phyloP scores from a whole-genome alignment of 306 rosid genomes.

The Potentilla sterilis region DNA sequence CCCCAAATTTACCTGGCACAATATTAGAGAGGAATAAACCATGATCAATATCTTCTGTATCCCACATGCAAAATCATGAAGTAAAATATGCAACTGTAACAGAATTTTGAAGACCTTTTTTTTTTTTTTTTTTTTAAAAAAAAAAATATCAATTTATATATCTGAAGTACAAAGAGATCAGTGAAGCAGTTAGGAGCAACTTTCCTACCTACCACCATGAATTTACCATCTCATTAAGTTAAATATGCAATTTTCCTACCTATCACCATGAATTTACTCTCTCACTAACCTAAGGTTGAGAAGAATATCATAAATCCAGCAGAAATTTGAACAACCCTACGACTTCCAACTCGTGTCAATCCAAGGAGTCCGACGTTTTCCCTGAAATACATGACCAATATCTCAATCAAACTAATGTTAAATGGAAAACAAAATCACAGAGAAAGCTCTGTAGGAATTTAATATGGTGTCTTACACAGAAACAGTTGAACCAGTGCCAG shows the following conservation, averaged over 20 bases:
- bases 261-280: slow-evolving; percentile 6
- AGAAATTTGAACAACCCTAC: slow-evolving; percentile 91
- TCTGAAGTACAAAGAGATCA: neutral
- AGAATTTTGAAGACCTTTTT: neutral
- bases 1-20: slow-evolving; percentile 85
- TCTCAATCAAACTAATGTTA: slow-evolving; percentile 19
- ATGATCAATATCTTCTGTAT: neutral
- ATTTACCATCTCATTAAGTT: neutral
- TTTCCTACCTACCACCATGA: slow-evolving; percentile 9
- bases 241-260: slow-evolving; percentile 2
- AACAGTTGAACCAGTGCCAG: slow-evolving; percentile 85
- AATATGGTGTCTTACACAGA: slow-evolving; percentile 73
- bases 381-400: slow-evolving; percentile 43
- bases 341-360: slow-evolving; percentile 93
- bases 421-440: slow-evolving; percentile 4
- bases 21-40: slow-evolving; percentile 9
- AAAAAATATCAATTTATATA: no score
- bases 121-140: neutral
- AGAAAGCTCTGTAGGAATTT: slow-evolving; percentile 14
- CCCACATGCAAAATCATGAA: neutral
- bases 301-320: slow-evolving; percentile 98
- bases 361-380: slow-evolving; percentile 99
- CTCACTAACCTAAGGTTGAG: slow-evolving; percentile 67
- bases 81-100: neutral
- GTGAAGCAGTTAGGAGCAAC: slow-evolving; percentile 2